Conservation (phyloP, 805 yeast genomes). For the Kurtzmaniella fragi region DNA sequence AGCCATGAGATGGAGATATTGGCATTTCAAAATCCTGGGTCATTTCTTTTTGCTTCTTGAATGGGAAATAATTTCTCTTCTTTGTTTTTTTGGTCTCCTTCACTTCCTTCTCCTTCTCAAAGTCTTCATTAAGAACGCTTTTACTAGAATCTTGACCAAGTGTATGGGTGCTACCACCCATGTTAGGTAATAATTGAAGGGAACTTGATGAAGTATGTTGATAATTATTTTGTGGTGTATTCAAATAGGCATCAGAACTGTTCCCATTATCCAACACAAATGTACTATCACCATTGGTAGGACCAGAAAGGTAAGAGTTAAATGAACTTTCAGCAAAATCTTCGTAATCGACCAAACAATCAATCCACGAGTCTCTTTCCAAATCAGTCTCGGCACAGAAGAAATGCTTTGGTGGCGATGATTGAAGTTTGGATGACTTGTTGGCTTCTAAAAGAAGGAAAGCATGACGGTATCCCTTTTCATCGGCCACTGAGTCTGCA, state of each 20-base stretch:
- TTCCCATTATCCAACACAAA: conserved; percentile 1
- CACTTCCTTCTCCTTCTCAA: conserved; percentile 9
- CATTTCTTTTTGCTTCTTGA: conserved; percentile 30
- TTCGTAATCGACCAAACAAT: conserved; percentile 31
- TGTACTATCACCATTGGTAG: not conserved
- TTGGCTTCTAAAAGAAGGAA: conserved; percentile 49
- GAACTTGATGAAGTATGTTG: not conserved
- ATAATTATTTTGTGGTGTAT: not conserved
- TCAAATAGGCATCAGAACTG: not conserved
- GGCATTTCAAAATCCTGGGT: not conserved
- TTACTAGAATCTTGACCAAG: conserved; percentile 6
- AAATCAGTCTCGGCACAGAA: conserved; percentile 76
- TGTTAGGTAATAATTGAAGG: not conserved
- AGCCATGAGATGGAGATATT: conserved; percentile 1
- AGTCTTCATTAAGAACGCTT: conserved; percentile 2
- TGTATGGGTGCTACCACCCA: not conserved
- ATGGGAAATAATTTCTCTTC: conserved; percentile 59
- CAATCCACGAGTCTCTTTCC: conserved; percentile 74
- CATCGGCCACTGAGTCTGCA: conserved; percentile 36
- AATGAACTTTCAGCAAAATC: conserved; percentile 9
- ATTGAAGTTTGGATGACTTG: conserved; percentile 25
- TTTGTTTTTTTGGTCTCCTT: conserved; percentile 42
- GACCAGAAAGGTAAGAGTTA: not conserved
- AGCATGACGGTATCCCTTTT: conserved; percentile 54
- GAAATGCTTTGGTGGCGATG: conserved; percentile 47